These are phyloP conservation scores for Apiotrichum veenhuisii DNA, from an alignment of 1,284 basidiomycete species.

Conservation along the genomic window DNA sequence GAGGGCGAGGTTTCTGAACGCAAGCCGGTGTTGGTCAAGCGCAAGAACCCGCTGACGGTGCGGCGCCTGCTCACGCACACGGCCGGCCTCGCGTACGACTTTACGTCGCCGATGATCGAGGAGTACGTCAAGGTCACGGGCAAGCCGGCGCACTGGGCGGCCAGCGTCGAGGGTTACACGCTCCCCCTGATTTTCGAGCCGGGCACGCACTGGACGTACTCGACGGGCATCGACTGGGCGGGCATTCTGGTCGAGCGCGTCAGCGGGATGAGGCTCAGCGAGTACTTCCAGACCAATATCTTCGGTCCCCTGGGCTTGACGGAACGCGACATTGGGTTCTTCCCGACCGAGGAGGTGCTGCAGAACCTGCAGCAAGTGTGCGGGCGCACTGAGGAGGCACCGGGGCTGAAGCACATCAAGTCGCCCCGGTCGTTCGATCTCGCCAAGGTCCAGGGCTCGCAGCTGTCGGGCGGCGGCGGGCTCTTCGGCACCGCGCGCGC, in stretches of 20 bases:
- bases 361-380: conserved; percentile 21
- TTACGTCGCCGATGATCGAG: conserved; percentile 8
- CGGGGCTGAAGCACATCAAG: neutral
- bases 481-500: conserved; percentile 34
- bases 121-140: conserved; percentile 17
- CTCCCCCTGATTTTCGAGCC: conserved; percentile 34
- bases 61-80: conserved; percentile 17
- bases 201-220: conserved; percentile 31
- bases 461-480: conserved; percentile 35
- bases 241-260: conserved; percentile 36
- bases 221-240: conserved; percentile 42
- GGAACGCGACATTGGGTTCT: conserved; percentile 25
- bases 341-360: conserved; percentile 19
- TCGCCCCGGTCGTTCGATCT: conserved; percentile 4
- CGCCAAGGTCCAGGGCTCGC: neutral
- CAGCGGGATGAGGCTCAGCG: conserved; percentile 30
- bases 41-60: conserved; percentile 11
- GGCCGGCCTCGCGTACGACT: conserved; percentile 14
- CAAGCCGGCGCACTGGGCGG: conserved; percentile 24
- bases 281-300: conserved; percentile 26
- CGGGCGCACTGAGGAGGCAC: conserved; percentile 12
- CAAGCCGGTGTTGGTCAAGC: neutral
- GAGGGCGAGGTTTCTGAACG: no score
- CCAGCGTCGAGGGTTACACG: conserved; percentile 9
- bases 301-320: conserved; percentile 19